These are phyloP conservation scores for Talaromyces rugulosus DNA, from an alignment of 2,329 filamentous ascomycete species.

Conservation along the genomic window DNA sequence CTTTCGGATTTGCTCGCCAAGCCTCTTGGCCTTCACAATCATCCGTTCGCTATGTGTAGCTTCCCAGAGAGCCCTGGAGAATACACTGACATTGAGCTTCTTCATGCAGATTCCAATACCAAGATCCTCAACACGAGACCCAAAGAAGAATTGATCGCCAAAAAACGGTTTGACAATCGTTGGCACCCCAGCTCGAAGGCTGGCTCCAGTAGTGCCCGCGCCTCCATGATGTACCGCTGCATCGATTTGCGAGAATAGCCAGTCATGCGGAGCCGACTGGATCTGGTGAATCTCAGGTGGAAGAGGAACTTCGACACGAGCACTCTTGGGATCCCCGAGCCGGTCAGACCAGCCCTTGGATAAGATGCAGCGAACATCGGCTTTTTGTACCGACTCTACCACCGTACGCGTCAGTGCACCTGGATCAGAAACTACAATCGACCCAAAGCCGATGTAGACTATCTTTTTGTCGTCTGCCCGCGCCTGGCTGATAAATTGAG, in stretches of 20 bases:
- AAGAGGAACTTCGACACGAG: conserved; percentile 63
- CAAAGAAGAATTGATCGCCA: conserved; percentile 97
- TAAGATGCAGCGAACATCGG: conserved; percentile 89
- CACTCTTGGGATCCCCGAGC: conserved; percentile 54
- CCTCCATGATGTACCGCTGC: conserved; percentile 93
- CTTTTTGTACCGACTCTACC: conserved; percentile 82
- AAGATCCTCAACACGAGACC: conserved; percentile 80
- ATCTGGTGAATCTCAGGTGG: conserved; percentile 83
- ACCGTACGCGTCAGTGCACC: conserved; percentile 87
- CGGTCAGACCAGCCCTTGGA: conserved; percentile 98
- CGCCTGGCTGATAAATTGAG: conserved; percentile 78
- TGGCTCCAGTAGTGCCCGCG: conserved; percentile 90
- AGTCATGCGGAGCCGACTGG: conserved; percentile 88
- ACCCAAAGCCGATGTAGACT: conserved; percentile 95
- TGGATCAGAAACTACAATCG: conserved; percentile 88
- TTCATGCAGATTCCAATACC: conserved; percentile 87
- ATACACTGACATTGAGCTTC: conserved; percentile 81
- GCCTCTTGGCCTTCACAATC: conserved; percentile 74
- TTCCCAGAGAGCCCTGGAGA: conserved; percentile 85
- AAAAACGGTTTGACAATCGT: conserved; percentile 97
- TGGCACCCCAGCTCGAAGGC: conserved; percentile 81
- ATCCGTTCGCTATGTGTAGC: conserved; percentile 86
- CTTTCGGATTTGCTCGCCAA: conserved; percentile 83
- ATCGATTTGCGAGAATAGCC: conserved; percentile 91
- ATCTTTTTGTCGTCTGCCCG: conserved; percentile 80